These are phyloP conservation scores for Dictyostelium intermedium DNA, from an alignment of 78 protist species.

Conservation along the genomic window DNA sequence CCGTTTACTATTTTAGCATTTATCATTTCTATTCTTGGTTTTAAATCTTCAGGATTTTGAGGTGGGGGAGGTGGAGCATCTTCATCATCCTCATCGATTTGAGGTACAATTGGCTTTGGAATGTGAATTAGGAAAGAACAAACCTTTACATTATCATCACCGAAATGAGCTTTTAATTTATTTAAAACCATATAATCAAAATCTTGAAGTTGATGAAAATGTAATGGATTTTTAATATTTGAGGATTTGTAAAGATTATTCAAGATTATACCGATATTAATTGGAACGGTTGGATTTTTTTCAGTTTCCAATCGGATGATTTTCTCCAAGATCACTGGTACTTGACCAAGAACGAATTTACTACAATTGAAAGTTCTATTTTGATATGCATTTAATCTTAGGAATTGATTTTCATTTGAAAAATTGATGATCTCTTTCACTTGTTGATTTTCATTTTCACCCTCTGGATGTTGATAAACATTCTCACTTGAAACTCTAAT, in stretches of 20 bases:
- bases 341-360: not conserved
- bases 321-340: not conserved
- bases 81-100: not conserved
- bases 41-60: slow-evolving; percentile 3
- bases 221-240: not conserved
- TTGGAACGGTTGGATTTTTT: not conserved
- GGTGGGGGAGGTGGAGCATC: not conserved
- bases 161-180: not conserved
- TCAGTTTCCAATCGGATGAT: not conserved
- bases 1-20: not conserved
- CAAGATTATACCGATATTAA: not conserved
- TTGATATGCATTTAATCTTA: not conserved
- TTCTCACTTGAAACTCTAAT: not conserved
- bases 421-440: not conserved
- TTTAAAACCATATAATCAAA: not conserved
- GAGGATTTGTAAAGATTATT: not conserved
- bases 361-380: not conserved
- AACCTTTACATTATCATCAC: not conserved
- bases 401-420: not conserved
- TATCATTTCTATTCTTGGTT: slow-evolving; percentile 2
- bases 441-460: not conserved
- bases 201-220: slow-evolving; percentile 2
- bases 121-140: not conserved
- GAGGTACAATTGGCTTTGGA: not conserved
- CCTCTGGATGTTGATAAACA: not conserved